A percentile compares a stretch with the other conserved stretches of the same genome.
phyloP scores from a whole-genome alignment of 2,329 filamentous ascomycete species.

The Biscogniauxia marginata region DNA sequence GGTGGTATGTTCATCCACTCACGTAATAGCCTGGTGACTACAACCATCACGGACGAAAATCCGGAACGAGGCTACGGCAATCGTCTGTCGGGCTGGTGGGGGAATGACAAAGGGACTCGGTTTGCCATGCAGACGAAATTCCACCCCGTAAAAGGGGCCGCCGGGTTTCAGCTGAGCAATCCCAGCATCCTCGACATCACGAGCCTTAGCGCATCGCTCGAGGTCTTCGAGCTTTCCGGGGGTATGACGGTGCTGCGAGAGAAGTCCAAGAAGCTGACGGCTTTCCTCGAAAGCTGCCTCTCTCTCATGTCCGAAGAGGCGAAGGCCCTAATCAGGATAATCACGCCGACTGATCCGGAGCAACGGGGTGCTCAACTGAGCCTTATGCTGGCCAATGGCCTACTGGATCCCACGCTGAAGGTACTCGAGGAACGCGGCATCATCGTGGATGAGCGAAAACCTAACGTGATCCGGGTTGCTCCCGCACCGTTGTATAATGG shows the following conservation, averaged over 20 bases:
- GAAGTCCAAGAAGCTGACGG: conserved; percentile 65
- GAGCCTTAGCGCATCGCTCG: conserved; percentile 65
- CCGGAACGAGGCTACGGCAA: conserved; percentile 43
- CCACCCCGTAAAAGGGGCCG: conserved; percentile 68
- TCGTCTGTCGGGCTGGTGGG: conserved; percentile 79
- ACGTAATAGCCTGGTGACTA: conserved; percentile 50
- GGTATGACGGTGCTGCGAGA: conserved; percentile 60
- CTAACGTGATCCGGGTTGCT: conserved; percentile 72
- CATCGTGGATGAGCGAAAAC: conserved; percentile 72
- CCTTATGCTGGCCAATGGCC: conserved; percentile 54
- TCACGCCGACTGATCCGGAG: conserved; percentile 64
- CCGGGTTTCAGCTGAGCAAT: conserved; percentile 75
- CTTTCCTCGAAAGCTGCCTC: conserved; percentile 64
- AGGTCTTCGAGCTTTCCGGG: conserved; percentile 66
- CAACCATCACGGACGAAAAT: conserved; percentile 30
- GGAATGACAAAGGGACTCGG: conserved; percentile 64
- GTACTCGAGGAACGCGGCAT: conserved; percentile 61
- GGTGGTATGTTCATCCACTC: conserved; percentile 73
- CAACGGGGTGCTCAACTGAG: conserved; percentile 74
- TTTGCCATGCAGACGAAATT: conserved; percentile 79
- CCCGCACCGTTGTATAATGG: conserved; percentile 75
- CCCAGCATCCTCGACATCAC: conserved; percentile 73
- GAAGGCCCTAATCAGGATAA: conserved; percentile 49
- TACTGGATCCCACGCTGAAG: conserved; percentile 62
- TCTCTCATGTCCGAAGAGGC: conserved; percentile 36